A percentile compares a stretch with the other conserved stretches of the same genome.
phyloP scores from a whole-genome alignment of 2,329 filamentous ascomycete species.

The Fusarium sp. region DNA sequence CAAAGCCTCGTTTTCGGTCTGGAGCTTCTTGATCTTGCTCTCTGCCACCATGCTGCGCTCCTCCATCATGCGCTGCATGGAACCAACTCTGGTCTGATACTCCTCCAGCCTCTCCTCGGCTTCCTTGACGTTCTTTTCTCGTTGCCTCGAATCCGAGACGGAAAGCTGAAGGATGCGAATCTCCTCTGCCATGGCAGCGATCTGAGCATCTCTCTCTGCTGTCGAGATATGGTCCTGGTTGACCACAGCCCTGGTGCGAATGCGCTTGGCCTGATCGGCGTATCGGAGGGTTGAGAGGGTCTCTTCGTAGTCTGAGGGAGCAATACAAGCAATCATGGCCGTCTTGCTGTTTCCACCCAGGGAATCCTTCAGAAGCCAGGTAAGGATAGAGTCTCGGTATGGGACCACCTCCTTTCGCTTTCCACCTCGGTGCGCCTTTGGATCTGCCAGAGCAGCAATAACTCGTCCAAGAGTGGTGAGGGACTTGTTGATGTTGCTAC shows the following conservation, averaged over 20 bases:
- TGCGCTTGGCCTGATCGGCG: constrained; percentile 96
- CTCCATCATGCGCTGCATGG: constrained; percentile 96
- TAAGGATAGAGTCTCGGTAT: constrained; percentile 88
- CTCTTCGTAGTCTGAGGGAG: constrained; percentile 95
- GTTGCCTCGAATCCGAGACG: constrained; percentile 72
- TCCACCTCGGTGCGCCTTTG: constrained; percentile 68
- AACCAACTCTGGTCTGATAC: constrained; percentile 89
- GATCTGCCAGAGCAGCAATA: constrained; percentile 87
- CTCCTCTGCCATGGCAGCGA: constrained; percentile 93
- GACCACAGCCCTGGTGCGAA: constrained; percentile 92
- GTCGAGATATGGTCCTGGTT: constrained; percentile 96
- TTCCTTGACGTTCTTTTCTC: constrained; percentile 81
- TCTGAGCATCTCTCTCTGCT: constrained; percentile 94
- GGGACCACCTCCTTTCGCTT: constrained; percentile 79
- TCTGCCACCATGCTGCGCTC: constrained; percentile 91
- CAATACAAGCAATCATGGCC: constrained; percentile 98
- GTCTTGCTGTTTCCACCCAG: constrained; percentile 98
- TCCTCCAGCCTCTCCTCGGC: constrained; percentile 90
- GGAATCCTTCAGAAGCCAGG: constrained; percentile 93
- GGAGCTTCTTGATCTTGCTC: constrained; percentile 90
- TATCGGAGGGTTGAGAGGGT: constrained; percentile 96
- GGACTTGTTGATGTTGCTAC: constrained; percentile 99
- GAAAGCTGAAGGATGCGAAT: constrained; percentile 88
- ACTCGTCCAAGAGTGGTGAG: constrained; percentile 95
- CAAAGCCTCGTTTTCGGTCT: constrained; percentile 90